These are phyloP conservation scores for Thalassiosira hispida DNA, from an alignment of 352 stramenopile genomes.

Conservation along the genomic window DNA sequence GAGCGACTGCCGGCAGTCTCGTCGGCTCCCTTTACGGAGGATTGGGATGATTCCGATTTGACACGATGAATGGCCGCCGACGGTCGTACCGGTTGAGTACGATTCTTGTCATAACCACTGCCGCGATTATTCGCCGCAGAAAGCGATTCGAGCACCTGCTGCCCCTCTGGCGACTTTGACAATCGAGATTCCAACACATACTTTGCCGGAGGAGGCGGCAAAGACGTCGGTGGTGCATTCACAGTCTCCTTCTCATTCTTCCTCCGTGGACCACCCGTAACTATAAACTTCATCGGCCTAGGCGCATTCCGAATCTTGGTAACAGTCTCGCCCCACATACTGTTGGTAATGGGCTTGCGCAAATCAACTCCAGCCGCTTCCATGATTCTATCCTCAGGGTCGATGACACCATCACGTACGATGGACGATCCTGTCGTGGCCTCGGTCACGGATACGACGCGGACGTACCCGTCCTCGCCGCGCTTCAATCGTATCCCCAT, in stretches of 20 bases:
- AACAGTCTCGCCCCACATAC: conserved; percentile 79
- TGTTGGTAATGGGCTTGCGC: conserved; percentile 77
- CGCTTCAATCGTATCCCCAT: conserved; percentile 85
- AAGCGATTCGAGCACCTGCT: conserved; percentile 41
- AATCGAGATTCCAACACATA: conserved; percentile 39
- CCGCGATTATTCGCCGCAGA: no score
- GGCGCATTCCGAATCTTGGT: conserved; percentile 79
- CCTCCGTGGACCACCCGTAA: conserved; percentile 42
- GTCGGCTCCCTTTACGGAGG: background rate
- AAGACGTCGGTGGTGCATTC: background rate
- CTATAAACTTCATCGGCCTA: conserved; percentile 73
- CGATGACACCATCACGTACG: conserved; percentile 66
- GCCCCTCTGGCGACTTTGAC: conserved; percentile 34
- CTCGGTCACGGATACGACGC: conserved; percentile 75
- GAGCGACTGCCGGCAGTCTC: background rate
- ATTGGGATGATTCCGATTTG: background rate
- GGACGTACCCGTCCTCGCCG: conserved; percentile 78
- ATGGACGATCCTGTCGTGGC: conserved; percentile 64
- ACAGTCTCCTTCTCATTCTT: conserved; percentile 10
- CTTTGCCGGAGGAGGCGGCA: conserved; percentile 19
- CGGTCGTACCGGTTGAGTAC: background rate
- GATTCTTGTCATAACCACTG: conserved; percentile 13
- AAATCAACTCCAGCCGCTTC: conserved; percentile 82
- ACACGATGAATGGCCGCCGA: background rate
- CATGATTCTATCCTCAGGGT: conserved; percentile 73